Evolutionary conservation across 1,284 basidiomycete species (phyloP).

Genomic region (Peniophora sp.): DNA sequence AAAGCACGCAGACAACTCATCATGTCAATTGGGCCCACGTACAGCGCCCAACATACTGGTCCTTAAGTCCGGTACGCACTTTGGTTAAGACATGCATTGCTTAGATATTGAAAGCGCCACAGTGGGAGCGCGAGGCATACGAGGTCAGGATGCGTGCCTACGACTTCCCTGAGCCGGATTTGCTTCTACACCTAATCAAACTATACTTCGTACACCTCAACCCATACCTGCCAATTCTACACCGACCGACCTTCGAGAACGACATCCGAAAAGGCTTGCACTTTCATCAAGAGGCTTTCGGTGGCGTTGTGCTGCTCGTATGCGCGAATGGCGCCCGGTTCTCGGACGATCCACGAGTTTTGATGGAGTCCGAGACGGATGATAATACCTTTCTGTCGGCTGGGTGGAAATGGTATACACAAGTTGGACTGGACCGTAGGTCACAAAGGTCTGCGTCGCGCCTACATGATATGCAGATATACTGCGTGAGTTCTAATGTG

Average conservation of each 20-base stretch:
- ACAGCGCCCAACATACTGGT: slow-evolving; percentile 13
- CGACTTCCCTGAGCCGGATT: slow-evolving; percentile 24
- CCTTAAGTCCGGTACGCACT: slow-evolving; percentile 12
- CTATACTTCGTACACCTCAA: slow-evolving; percentile 37
- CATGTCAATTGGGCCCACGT: slow-evolving; percentile 11
- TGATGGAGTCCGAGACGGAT: slow-evolving; percentile 19
- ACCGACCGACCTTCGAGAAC: slow-evolving; percentile 35
- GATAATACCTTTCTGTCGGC: slow-evolving; percentile 40
- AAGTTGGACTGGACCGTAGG: slow-evolving; percentile 19
- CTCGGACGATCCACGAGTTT: slow-evolving; percentile 35
- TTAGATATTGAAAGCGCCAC: neutral
- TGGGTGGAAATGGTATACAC: slow-evolving; percentile 39
- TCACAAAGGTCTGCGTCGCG: neutral
- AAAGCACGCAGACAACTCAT: slow-evolving; percentile 25
- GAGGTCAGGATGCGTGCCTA: neutral
- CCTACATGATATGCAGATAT: slow-evolving; percentile 3
- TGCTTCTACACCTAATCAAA: slow-evolving; percentile 34
- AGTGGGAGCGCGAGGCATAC: slow-evolving; percentile 1
- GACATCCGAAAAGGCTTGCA: slow-evolving; percentile 30
- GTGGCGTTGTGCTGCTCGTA: slow-evolving; percentile 36
- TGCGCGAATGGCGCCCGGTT: slow-evolving; percentile 42
- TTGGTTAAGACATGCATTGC: neutral
- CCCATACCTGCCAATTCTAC: slow-evolving; percentile 34
- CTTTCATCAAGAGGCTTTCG: slow-evolving; percentile 33
- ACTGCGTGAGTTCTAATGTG: no score